Conservation (phyloP, 1,284 basidiomycete species). For the Mrakiaceae sp. region DNA sequence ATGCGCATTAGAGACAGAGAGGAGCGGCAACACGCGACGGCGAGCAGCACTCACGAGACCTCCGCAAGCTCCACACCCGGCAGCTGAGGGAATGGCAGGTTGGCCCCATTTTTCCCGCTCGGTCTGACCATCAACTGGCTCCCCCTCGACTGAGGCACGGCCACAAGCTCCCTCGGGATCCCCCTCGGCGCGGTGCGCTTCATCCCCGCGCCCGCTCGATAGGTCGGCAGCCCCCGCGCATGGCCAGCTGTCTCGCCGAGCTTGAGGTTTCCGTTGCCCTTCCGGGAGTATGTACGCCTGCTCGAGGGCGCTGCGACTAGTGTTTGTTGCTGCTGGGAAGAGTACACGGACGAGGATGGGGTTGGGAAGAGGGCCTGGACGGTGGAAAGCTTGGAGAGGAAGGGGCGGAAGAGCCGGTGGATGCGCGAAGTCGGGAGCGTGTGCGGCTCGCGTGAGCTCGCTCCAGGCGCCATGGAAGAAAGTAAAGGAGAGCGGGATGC, state of each 20-base stretch:
- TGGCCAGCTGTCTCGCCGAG: not conserved
- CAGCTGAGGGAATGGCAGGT: not conserved
- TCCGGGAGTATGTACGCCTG: conserved; percentile 1
- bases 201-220: not conserved
- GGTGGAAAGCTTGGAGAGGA: conserved; percentile 1
- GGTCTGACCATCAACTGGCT: not conserved
- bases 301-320: not conserved
- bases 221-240: not conserved
- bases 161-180: conserved; percentile 2
- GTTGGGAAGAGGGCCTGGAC: conserved; percentile 6
- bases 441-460: not conserved
- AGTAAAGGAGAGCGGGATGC: too few species aligned
- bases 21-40: not conserved
- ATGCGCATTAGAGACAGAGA: not conserved
- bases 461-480: too few species aligned
- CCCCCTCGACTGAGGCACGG: not conserved
- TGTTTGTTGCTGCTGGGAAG: not conserved
- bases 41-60: conserved; percentile 2
- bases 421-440: conserved; percentile 5
- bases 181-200: not conserved
- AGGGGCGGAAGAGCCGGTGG: conserved; percentile 9
- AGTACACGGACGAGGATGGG: not conserved
- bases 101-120: not conserved
- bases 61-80: not conserved
- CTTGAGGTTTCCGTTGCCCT: not conserved